Evolutionary conservation across 805 yeast genomes (phyloP).

Genomic region (Suhomyces sp.): DNA sequence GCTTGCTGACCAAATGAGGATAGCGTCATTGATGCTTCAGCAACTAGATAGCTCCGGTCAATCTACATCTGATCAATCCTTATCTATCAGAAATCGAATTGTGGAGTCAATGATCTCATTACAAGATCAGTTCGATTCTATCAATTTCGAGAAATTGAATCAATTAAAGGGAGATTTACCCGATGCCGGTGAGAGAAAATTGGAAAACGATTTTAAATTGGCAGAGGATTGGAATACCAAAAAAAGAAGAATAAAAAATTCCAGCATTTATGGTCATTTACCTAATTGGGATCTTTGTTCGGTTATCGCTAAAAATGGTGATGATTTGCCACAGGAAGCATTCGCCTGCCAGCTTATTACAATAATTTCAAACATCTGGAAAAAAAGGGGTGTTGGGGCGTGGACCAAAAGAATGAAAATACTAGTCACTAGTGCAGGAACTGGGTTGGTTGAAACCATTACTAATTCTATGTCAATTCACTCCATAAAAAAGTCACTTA

Average conservation of each 20-base stretch:
- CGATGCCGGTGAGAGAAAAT: slow-evolving; percentile 75
- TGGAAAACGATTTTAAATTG: slow-evolving; percentile 86
- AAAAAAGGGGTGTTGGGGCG: slow-evolving; percentile 58
- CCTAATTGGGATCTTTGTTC: slow-evolving; percentile 95
- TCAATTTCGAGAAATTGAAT: slow-evolving; percentile 31
- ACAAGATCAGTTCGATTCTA: slow-evolving; percentile 41
- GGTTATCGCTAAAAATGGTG: slow-evolving; percentile 95
- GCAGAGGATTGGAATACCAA: slow-evolving; percentile 94
- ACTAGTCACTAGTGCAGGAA: slow-evolving; percentile 80
- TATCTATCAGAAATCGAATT: slow-evolving; percentile 18
- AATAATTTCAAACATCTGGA: slow-evolving; percentile 85
- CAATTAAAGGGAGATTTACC: slow-evolving; percentile 67
- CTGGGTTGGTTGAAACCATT: slow-evolving; percentile 94
- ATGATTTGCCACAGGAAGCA: slow-evolving; percentile 94
- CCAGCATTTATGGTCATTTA: slow-evolving; percentile 79
- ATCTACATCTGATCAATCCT: slow-evolving; percentile 42
- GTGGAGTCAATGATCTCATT: slow-evolving; percentile 33
- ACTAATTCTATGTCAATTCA: slow-evolving; percentile 93
- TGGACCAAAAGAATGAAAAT: slow-evolving; percentile 97
- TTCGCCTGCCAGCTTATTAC: slow-evolving; percentile 94
- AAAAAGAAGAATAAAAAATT: slow-evolving; percentile 71
- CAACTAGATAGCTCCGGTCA: slow-evolving; percentile 79
- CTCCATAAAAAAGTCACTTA: slow-evolving; percentile 88
- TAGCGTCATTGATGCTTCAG: slow-evolving; percentile 91
- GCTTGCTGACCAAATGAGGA: slow-evolving; percentile 89